Percentiles rank a stretch among this genome's conserved stretches.
Evolutionary conservation across 2,329 filamentous ascomycete species (phyloP).

Genomic region (Neonectria hederae): DNA sequence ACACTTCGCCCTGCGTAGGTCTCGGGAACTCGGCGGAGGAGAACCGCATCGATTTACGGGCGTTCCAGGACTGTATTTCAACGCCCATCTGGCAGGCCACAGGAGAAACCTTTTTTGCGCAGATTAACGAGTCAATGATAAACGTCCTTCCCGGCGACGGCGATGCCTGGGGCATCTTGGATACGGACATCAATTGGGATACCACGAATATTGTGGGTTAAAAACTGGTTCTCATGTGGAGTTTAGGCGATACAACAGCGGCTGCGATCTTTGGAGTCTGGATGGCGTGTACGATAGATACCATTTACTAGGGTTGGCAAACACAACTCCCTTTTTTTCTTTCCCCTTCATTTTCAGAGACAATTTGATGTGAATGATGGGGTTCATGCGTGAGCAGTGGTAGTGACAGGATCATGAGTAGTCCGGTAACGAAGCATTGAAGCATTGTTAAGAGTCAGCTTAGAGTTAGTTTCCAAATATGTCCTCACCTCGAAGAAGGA

Average conservation of each 20-base stretch:
- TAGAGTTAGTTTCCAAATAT: not conserved
- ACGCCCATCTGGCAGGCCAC: constrained; percentile 45
- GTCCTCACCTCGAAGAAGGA: not conserved
- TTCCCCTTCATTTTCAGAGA: constrained; percentile 12
- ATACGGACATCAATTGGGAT: constrained; percentile 42
- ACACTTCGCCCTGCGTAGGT: constrained; percentile 44
- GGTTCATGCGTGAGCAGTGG: not conserved
- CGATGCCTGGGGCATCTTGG: constrained; percentile 46
- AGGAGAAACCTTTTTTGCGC: constrained; percentile 44
- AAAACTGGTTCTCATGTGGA: not conserved
- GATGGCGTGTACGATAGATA: constrained; percentile 36
- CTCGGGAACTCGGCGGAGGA: constrained; percentile 51
- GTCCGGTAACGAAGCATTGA: not conserved
- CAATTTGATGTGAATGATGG: not conserved
- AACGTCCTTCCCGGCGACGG: constrained; percentile 34
- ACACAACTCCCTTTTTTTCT: constrained; percentile 19
- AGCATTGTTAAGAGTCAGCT: not conserved
- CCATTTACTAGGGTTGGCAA: constrained; percentile 18
- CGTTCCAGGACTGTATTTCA: constrained; percentile 46
- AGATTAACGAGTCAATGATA: constrained; percentile 42
- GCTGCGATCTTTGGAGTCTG: constrained; percentile 8
- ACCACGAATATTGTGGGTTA: constrained; percentile 7
- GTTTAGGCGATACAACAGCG: constrained; percentile 5
- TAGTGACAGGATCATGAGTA: not conserved
- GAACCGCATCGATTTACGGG: constrained; percentile 47